A percentile compares a stretch with the other conserved stretches of the same genome.
Conservation (phyloP, 2,329 filamentous ascomycete genomes). For the Neocucurbitaria cava region DNA sequence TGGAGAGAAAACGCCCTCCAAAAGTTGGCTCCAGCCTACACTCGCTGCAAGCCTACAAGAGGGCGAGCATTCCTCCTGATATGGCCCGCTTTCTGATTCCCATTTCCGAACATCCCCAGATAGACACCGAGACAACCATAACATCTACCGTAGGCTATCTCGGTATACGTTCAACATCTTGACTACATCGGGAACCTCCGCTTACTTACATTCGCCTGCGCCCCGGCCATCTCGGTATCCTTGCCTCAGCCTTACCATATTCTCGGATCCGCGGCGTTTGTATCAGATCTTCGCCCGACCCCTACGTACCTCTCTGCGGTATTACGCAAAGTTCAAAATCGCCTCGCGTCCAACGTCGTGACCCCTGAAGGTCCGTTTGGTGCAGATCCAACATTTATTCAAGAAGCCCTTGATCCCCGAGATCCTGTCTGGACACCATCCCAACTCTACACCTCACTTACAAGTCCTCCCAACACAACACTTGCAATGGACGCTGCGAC, state of each 20-base stretch:
- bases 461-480: constrained; percentile 10
- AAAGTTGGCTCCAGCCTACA: constrained; percentile 21
- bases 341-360: constrained; percentile 12
- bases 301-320: constrained; percentile 21
- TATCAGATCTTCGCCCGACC: constrained; percentile 13
- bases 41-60: constrained; percentile 33
- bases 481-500: constrained; percentile 49
- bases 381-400: constrained; percentile 10
- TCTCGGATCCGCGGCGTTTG: constrained; percentile 16
- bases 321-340: constrained; percentile 18
- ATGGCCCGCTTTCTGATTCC: constrained; percentile 3
- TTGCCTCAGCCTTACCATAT: constrained; percentile 25
- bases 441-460: constrained; percentile 14
- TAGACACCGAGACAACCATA: not conserved
- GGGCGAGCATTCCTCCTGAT: constrained; percentile 19
- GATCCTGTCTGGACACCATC: not conserved
- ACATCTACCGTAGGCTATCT: not conserved
- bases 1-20: constrained; percentile 24
- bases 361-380: constrained; percentile 11
- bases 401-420: not conserved
- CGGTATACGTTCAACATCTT: constrained; percentile 1
- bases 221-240: constrained; percentile 17
- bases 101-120: constrained; percentile 1
- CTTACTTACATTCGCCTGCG: constrained; percentile 3
- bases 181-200: not conserved